Conservation (phyloP, 371 early-diverging fungal species). For the Nematocida ironsii region DNA sequence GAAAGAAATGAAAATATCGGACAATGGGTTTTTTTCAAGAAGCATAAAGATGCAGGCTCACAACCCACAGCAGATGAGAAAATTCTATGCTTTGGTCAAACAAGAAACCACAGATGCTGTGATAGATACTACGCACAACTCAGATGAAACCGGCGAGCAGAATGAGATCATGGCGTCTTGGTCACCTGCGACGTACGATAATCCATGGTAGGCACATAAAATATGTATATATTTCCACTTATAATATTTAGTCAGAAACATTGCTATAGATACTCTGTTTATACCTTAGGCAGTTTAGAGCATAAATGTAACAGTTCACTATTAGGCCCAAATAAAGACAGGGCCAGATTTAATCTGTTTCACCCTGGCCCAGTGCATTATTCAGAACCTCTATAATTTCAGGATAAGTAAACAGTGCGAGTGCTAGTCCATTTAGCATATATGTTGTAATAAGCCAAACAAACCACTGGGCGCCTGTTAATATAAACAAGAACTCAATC, state of each 20-base stretch:
- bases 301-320: too few species aligned
- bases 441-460: conserved; percentile 28
- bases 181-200: conserved; percentile 23
- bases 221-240: too few species aligned
- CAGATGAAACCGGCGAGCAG: neutral
- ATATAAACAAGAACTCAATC: conserved; percentile 41
- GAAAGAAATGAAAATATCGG: conserved; percentile 19
- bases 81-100: conserved; percentile 19
- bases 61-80: conserved; percentile 21
- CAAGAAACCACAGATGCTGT: neutral
- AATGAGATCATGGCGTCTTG: conserved; percentile 21
- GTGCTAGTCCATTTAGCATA: neutral
- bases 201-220: conserved; percentile 13
- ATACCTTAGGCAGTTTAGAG: too few species aligned
- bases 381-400: conserved; percentile 19
- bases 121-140: neutral
- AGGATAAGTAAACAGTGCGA: conserved; percentile 1
- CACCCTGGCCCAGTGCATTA: neutral
- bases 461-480: conserved; percentile 20
- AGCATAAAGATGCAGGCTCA: conserved; percentile 4
- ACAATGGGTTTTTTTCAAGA: neutral
- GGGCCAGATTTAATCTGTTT: neutral
- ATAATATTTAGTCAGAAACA: too few species aligned
- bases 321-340: too few species aligned
- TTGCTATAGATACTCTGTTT: too few species aligned